Base-by-base conservation (phyloP, 805 yeast species). In the Komagataella pseudopastoris region DNA sequence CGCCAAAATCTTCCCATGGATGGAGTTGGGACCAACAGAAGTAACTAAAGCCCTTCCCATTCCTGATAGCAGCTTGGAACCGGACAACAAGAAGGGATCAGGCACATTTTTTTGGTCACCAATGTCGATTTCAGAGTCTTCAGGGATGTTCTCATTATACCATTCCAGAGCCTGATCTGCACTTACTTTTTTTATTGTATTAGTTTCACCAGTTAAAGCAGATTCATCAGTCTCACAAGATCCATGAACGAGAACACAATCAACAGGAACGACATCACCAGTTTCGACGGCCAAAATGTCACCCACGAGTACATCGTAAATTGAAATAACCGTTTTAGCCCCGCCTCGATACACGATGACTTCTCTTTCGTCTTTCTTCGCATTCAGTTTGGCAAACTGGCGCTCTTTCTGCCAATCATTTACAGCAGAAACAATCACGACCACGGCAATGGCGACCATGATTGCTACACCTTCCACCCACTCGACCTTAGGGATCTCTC, bases 401-500 rank as follows among this genome's bases (percentile, higher is more conserved):
- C 88, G 71, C 64, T 93, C 99, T 65, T 95, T 95, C 63, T 93
- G 96, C 71, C 85, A 93, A 68, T 93, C 99, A 65, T 93, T 93
- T n/a, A 79, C 84, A 2, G 96, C 93, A 49, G 97, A 96, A 12
- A 95, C 99, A 2, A 88, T 56, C 4, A 91, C 96, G 39, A 93
- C 98, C 54, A 93, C 91, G 4, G 80, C 60, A 22, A 93, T 86
- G 18, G 99, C 99, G 3, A 85, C 85, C 58, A 93, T 78, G 62
- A 93, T 93, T 45, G 99, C 99, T 44, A 90, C 96, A 58, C 99
- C 99, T 71, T 93, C 99, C 49, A 95, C 96, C 97, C 98, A 93
- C 60, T 91, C 96, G 36, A 93, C 95, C 59, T 81, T 78, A 16
- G 97, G 96, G 51, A 81, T 65, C 18, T 79, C 72, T 20, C 79